Evolutionary conservation across 331 rosid genomes (phyloP), one percentile per base, ranked within the genome.

Genomic region (Prunus yedoensis): DNA sequence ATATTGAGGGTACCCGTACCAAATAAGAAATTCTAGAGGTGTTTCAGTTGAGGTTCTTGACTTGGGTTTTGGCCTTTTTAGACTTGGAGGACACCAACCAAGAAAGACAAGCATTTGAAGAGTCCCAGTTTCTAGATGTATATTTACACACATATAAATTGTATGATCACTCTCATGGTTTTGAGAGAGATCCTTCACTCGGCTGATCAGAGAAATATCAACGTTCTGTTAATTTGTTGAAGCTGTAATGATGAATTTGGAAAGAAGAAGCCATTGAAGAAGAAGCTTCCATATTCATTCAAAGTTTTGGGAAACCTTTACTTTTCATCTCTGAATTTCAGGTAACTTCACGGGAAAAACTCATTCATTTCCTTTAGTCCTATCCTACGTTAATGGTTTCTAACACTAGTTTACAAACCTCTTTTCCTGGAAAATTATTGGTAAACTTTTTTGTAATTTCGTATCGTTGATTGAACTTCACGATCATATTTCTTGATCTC

Each of bases 41-140:
- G 79, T 68, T 62, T 81, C 69, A 4, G 84, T 63, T 76, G 70
- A 30, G 77, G 53, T 53, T 75, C 46, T 30, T 75, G 80, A 75
- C 77, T 61, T 69, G 5, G 35, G 23, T 5, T 57, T 68, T 49
- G 70, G n/a, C n/a, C 49, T 13, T 4, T 27, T 60, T 25, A 14
- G 61, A 56, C 28, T 52, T 52, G 17, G 52, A 49, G 5, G 9
- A 11, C 8, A 21, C 5, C 28, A 5, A 23, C 9, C 32, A 58
- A 58, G 32, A 23, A 13, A 58, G 21, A 25, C 59, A 68, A 7
- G 75, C 17, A 3, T 15, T 62, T 60, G 50, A 61, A 61, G 27
- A 68, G 47, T 50, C 67, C 28, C 30, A 43, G 35, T 43, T 71
- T 63, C 50, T 61, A 20, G 46, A 59, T 10, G 60, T 18, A 0